Percentiles rank a stretch among this genome's conserved stretches.
Conservation (phyloP, 345 rosid species). For the Citrus medica region DNA sequence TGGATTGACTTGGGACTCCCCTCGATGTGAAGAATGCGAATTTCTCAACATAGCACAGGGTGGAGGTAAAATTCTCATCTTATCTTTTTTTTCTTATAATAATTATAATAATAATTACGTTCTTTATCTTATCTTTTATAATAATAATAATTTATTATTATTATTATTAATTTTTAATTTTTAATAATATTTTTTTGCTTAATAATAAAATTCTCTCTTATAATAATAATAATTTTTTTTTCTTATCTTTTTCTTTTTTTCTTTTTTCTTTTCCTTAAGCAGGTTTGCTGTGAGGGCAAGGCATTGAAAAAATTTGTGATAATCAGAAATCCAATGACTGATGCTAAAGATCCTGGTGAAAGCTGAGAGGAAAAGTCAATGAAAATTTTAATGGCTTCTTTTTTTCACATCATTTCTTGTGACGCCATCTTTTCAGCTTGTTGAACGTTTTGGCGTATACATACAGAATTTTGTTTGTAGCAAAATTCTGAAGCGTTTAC, state of each 20-base stretch:
- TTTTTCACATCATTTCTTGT: neutral
- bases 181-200: too few species aligned
- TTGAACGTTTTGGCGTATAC: neutral
- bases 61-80: neutral
- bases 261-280: neutral
- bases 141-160: too few species aligned
- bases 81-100: too few species aligned
- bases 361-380: neutral
- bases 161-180: too few species aligned
- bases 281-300: slow-evolving; percentile 9
- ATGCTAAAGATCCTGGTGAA: neutral
- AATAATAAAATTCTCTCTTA: too few species aligned
- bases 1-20: slow-evolving; percentile 49
- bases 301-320: neutral
- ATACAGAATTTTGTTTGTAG: neutral
- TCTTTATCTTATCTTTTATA: too few species aligned
- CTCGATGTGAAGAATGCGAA: slow-evolving; percentile 13
- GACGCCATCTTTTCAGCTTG: neutral
- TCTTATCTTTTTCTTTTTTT: too few species aligned
- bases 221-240: too few species aligned
- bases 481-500: neutral
- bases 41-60: neutral
- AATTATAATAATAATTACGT: too few species aligned
- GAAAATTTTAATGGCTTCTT: neutral
- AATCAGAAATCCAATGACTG: neutral